Conservation (phyloP, 1,284 basidiomycete genomes). For the Ustilago bromivora region DNA sequence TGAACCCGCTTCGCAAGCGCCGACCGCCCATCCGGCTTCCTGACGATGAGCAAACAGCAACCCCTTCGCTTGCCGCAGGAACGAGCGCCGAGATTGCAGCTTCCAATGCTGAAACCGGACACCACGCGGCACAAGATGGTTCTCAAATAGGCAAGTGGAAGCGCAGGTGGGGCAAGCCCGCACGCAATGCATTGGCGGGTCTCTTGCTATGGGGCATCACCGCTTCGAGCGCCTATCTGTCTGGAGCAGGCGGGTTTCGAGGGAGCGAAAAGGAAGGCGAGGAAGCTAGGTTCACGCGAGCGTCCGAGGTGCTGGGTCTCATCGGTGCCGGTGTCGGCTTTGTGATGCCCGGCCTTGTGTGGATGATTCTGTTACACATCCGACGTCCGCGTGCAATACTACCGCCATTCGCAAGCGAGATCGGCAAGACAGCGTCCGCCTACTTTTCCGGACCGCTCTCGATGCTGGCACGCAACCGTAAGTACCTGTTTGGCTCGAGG, state of each 20-base stretch:
- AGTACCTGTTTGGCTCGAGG: slow-evolving; percentile 42
- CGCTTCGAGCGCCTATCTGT: slow-evolving; percentile 59
- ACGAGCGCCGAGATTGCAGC: background rate
- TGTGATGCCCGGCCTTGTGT: slow-evolving; percentile 64
- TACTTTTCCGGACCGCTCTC: slow-evolving; percentile 52
- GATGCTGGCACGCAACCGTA: slow-evolving; percentile 48
- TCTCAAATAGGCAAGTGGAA: slow-evolving; percentile 30
- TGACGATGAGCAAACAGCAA: slow-evolving; percentile 10
- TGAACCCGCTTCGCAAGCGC: slow-evolving; percentile 53
- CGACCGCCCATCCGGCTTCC: slow-evolving; percentile 30
- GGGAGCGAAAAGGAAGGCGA: slow-evolving; percentile 58
- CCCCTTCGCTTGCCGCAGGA: slow-evolving; percentile 1
- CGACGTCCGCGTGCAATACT: slow-evolving; percentile 64
- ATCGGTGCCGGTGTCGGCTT: slow-evolving; percentile 65
- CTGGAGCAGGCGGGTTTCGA: slow-evolving; percentile 63
- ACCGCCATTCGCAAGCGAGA: slow-evolving; percentile 50
- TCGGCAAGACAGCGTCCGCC: slow-evolving; percentile 48
- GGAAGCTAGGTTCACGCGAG: slow-evolving; percentile 62
- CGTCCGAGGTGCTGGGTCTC: slow-evolving; percentile 60
- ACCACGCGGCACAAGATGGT: slow-evolving; percentile 7
- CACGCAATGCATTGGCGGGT: slow-evolving; percentile 58
- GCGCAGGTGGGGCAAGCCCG: slow-evolving; percentile 57
- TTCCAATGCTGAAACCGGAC: background rate
- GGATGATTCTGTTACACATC: slow-evolving; percentile 65
- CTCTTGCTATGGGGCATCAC: slow-evolving; percentile 60